Percentiles rank a stretch among this genome's conserved stretches.
Conservation (phyloP, 192 early-diverging fungal species). For the Backusella tarrabulga region DNA sequence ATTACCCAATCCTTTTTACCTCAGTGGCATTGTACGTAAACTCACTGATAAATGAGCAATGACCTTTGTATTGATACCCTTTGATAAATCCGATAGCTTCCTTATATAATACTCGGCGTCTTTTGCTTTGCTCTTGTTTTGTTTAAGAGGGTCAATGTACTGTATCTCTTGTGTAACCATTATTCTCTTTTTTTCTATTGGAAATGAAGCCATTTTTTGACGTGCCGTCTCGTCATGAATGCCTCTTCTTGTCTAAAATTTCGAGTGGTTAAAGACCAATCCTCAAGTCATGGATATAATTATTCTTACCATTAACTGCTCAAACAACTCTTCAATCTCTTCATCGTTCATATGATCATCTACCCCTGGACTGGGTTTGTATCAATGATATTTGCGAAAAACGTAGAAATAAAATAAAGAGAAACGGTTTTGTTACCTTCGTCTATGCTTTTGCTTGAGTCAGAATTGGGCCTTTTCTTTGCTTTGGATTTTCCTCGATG, state of each 20-base stretch:
- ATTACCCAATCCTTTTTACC: constrained; percentile 29
- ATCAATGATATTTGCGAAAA: not conserved
- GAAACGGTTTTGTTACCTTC: not conserved
- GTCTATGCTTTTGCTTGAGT: not conserved
- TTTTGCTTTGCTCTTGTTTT: constrained; percentile 23
- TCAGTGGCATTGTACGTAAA: constrained; percentile 49
- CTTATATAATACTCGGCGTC: constrained; percentile 53
- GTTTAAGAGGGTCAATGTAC: constrained; percentile 9
- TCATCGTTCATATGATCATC: constrained; percentile 30
- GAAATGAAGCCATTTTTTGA: constrained; percentile 42
- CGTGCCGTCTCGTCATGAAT: constrained; percentile 45
- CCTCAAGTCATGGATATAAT: not conserved
- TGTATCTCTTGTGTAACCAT: constrained; percentile 50
- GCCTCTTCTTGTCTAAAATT: constrained; percentile 42
- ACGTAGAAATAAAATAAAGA: not conserved
- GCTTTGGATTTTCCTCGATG: constrained; percentile 25
- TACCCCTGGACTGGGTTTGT: constrained; percentile 6
- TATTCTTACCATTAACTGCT: constrained; percentile 45
- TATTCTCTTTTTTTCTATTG: constrained; percentile 54
- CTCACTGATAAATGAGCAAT: constrained; percentile 48
- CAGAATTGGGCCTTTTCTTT: constrained; percentile 6
- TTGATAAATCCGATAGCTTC: constrained; percentile 26
- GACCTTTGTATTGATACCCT: constrained; percentile 24
- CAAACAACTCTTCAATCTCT: constrained; percentile 50
- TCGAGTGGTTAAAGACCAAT: not conserved